Percentiles rank a stretch among this genome's conserved stretches.
Evolutionary conservation across 768 basidiomycete genomes (phyloP).

Genomic region (Collybia mongolica): DNA sequence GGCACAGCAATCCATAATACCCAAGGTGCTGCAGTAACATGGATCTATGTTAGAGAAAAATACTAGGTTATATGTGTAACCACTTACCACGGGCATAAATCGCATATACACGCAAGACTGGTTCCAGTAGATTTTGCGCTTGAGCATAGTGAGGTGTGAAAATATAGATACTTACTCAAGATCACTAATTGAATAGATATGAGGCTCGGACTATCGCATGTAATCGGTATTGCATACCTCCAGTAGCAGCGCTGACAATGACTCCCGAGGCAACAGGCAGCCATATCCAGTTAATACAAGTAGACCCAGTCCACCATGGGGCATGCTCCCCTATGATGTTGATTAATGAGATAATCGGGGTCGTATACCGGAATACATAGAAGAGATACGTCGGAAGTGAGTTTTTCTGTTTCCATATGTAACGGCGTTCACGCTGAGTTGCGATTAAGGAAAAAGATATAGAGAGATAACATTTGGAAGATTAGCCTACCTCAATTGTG

Average conservation of each 20-base stretch:
- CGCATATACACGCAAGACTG: background rate
- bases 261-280: background rate
- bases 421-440: background rate
- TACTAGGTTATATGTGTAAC: too few relatives aligned
- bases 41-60: background rate
- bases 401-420: conserved; percentile 4
- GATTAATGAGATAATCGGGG: background rate
- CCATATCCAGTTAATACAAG: background rate
- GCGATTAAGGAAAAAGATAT: background rate
- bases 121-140: too few relatives aligned
- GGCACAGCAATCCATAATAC: background rate
- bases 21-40: background rate
- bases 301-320: background rate
- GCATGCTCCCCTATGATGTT: background rate
- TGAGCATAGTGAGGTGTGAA: too few relatives aligned
- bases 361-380: conserved; percentile 1
- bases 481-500: conserved; percentile 1
- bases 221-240: background rate
- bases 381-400: conserved; percentile 1
- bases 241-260: background rate
- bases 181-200: too few relatives aligned
- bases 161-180: too few relatives aligned
- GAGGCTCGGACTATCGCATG: too few relatives aligned
- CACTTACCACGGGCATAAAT: background rate
- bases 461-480: background rate